Percentiles rank a stretch among this genome's conserved stretches.
These are phyloP conservation scores for Herpetomonas samuelpessoai DNA, from an alignment of 208 protist genomes.

Conservation along the genomic window DNA sequence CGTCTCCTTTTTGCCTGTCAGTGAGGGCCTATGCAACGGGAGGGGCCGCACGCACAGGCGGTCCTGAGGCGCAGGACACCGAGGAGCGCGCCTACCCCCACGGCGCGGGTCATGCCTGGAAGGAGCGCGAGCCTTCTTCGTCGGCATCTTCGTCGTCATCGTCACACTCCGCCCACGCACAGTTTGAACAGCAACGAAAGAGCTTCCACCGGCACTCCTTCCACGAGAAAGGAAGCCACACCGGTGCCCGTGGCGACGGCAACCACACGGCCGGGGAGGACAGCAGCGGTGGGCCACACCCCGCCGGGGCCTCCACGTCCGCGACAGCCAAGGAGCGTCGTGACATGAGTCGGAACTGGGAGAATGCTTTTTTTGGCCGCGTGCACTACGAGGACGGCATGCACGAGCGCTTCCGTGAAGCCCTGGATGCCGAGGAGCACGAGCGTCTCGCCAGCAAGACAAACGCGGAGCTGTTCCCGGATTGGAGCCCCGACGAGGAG, in stretches of 20 bases:
- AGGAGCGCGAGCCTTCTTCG: too few relatives aligned
- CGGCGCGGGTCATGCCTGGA: too few relatives aligned
- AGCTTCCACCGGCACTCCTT: slow-evolving; percentile 48
- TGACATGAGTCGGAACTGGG: slow-evolving; percentile 58
- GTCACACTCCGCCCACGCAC: slow-evolving; percentile 14
- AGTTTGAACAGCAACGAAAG: slow-evolving; percentile 33
- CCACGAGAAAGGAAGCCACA: slow-evolving; percentile 33
- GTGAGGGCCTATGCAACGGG: too few relatives aligned
- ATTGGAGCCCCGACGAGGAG: slow-evolving; percentile 73
- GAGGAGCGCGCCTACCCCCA: too few relatives aligned
- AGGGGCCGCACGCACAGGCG: too few relatives aligned
- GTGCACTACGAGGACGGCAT: slow-evolving; percentile 82
- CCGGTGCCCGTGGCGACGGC: neutral
- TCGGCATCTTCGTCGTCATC: slow-evolving; percentile 7
- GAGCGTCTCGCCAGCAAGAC: slow-evolving; percentile 16
- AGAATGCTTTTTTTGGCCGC: slow-evolving; percentile 85
- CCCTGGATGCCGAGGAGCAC: slow-evolving; percentile 48
- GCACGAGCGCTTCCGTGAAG: slow-evolving; percentile 62
- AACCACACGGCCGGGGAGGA: neutral
- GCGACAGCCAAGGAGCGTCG: slow-evolving; percentile 64
- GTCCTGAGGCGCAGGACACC: too few relatives aligned
- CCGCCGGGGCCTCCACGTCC: slow-evolving; percentile 9
- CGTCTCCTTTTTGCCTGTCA: too few relatives aligned
- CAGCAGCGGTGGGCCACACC: neutral
- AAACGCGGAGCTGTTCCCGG: slow-evolving; percentile 47